Conservation (phyloP, 805 yeast genomes). For the Candida pini region DNA sequence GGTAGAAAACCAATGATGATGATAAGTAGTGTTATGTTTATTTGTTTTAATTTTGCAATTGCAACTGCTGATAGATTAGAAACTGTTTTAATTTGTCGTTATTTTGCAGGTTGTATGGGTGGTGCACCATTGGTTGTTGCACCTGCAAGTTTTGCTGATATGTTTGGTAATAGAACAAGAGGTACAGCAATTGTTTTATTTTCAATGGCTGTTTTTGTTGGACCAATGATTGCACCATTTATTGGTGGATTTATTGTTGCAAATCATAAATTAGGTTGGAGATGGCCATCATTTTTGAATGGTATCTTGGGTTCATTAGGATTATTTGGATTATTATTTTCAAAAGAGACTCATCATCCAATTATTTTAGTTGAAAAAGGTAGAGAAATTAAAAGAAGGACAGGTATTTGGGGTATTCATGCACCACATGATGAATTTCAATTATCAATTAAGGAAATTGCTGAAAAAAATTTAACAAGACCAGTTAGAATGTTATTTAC, state of each 20-base stretch:
- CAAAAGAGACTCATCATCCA: slow-evolving; percentile 70
- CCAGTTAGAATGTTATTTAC: slow-evolving; percentile 61
- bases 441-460: slow-evolving; percentile 52
- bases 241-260: slow-evolving; percentile 63
- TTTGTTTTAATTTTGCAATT: slow-evolving; percentile 60
- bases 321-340: slow-evolving; percentile 36
- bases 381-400: slow-evolving; percentile 50
- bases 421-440: slow-evolving; percentile 69
- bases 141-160: slow-evolving; percentile 83
- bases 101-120: slow-evolving; percentile 75
- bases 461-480: slow-evolving; percentile 56
- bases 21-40: slow-evolving; percentile 50
- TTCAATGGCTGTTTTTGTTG: slow-evolving; percentile 66
- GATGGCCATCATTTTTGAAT: slow-evolving; percentile 73
- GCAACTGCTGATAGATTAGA: slow-evolving; percentile 79
- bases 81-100: slow-evolving; percentile 70
- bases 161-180: slow-evolving; percentile 59
- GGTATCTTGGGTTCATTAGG: slow-evolving; percentile 51
- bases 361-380: slow-evolving; percentile 61
- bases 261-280: slow-evolving; percentile 61
- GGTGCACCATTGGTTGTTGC: slow-evolving; percentile 83
- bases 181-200: slow-evolving; percentile 75
- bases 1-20: slow-evolving; percentile 64
- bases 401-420: slow-evolving; percentile 79
- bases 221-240: slow-evolving; percentile 82